A percentile compares a stretch with the other conserved stretches of the same genome.
Conservation (phyloP, 768 basidiomycete genomes). For the Mycena latifolia region DNA sequence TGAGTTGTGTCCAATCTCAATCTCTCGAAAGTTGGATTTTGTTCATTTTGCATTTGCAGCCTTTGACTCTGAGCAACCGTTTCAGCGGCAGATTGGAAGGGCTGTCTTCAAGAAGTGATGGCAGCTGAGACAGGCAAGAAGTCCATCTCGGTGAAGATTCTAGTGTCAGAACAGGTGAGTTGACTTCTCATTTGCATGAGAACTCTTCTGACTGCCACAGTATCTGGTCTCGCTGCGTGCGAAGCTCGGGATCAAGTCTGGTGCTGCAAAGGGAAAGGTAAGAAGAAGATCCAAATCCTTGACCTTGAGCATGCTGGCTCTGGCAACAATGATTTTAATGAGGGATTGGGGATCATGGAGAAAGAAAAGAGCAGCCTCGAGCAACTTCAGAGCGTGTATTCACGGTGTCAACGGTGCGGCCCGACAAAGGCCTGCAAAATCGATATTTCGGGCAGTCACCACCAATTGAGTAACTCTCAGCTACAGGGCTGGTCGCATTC, state of each 20-base stretch:
- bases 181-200: too few species aligned
- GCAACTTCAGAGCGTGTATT: background rate
- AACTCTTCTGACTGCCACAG: background rate
- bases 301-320: slow-evolving; percentile 20
- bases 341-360: slow-evolving; percentile 9
- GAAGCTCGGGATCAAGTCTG: background rate
- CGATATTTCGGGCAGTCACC: background rate
- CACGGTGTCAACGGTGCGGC: slow-evolving; percentile 6
- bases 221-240: background rate
- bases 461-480: background rate
- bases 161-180: slow-evolving; percentile 3
- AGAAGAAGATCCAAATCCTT: slow-evolving; percentile 2
- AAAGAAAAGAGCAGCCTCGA: background rate
- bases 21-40: too few species aligned
- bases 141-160: background rate
- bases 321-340: slow-evolving; percentile 19
- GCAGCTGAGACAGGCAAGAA: background rate
- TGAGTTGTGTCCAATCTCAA: too few species aligned
- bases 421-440: slow-evolving; percentile 24
- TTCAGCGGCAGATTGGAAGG: background rate
- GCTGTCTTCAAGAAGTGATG: background rate
- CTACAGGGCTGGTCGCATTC: slow-evolving; percentile 7
- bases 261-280: background rate
- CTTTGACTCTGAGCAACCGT: too few species aligned
- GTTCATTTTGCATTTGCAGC: too few species aligned